Percentiles rank a stretch among this genome's conserved stretches.
phyloP scores from a whole-genome alignment of 495 filamentous ascomycete genomes.

The Lophium mytilinum region DNA sequence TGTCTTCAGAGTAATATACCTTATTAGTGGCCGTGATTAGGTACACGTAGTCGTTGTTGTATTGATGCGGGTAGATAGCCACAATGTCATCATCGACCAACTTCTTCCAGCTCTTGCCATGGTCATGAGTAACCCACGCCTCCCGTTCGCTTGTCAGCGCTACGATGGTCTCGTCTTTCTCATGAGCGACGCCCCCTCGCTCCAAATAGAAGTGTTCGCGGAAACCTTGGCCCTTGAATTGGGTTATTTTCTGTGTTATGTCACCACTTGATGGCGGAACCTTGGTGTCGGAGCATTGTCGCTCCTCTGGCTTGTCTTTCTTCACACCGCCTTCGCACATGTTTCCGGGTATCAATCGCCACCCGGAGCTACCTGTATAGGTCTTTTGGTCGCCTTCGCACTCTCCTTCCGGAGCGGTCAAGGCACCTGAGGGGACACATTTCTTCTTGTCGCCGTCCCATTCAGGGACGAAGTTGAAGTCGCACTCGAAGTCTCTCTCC shows the following conservation, averaged over 20 bases:
- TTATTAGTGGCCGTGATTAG: conserved; percentile 63
- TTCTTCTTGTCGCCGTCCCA: conserved; percentile 50
- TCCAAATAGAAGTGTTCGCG: conserved; percentile 75
- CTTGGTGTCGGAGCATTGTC: conserved; percentile 43
- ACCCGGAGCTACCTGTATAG: conserved; percentile 80
- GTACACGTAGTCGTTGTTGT: conserved; percentile 75
- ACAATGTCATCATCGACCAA: conserved; percentile 52
- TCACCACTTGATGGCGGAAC: conserved; percentile 49
- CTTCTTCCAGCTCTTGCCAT: conserved; percentile 76
- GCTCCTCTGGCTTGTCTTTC: conserved; percentile 54
- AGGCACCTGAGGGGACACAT: conserved; percentile 53
- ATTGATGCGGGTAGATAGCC: conserved; percentile 62
- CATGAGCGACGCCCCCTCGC: conserved; percentile 54
- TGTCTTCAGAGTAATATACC: conserved; percentile 70
- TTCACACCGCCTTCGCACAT: conserved; percentile 54
- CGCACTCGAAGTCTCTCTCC: conserved; percentile 82
- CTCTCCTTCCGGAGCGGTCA: conserved; percentile 45
- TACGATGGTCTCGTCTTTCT: conserved; percentile 74
- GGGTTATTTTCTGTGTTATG: conserved; percentile 45
- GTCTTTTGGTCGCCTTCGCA: conserved; percentile 61
- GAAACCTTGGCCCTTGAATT: conserved; percentile 51
- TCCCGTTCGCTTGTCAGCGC: conserved; percentile 58
- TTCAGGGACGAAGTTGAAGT: conserved; percentile 66
- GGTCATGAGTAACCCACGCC: conserved; percentile 66
- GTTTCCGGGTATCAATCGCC: conserved; percentile 87